These are phyloP conservation scores for Theobroma grandiflorum DNA, from an alignment of 441 rosid species.

Conservation along the genomic window DNA sequence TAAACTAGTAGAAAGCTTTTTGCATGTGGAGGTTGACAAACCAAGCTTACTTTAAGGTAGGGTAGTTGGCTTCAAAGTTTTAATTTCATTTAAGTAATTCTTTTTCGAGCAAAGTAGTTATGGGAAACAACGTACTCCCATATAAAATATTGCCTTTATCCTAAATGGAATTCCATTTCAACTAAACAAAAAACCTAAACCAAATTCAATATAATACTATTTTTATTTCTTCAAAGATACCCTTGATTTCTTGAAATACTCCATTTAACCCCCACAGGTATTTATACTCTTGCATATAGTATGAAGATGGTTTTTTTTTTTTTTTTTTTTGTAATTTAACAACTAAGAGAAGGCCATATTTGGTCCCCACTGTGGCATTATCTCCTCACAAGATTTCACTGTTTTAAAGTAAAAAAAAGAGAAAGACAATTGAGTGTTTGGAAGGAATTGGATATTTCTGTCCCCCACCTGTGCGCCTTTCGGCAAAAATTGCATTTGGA, in stretches of 20 bases:
- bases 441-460: conserved; percentile 41
- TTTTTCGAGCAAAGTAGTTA: conserved; percentile 35
- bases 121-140: conserved; percentile 33
- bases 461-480: conserved; percentile 32
- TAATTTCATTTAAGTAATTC: conserved; percentile 26
- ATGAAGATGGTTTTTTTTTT: conserved; percentile 10
- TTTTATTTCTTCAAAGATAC: conserved; percentile 23
- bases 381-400: conserved; percentile 26
- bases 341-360: not conserved
- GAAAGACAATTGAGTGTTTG: conserved; percentile 30
- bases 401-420: not conserved
- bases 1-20: conserved; percentile 40
- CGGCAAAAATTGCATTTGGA: not conserved
- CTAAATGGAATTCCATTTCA: conserved; percentile 66
- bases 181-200: conserved; percentile 25
- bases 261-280: not conserved
- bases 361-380: conserved; percentile 48
- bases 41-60: conserved; percentile 42
- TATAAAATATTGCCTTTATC: conserved; percentile 29
- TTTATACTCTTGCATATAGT: not conserved
- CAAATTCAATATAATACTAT: not conserved
- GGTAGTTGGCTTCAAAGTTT: conserved; percentile 58
- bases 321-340: not conserved
- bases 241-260: conserved; percentile 22
- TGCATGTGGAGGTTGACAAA: conserved; percentile 76